Conservation (phyloP, 257 asterid genomes). For the Solanum phureja region DNA sequence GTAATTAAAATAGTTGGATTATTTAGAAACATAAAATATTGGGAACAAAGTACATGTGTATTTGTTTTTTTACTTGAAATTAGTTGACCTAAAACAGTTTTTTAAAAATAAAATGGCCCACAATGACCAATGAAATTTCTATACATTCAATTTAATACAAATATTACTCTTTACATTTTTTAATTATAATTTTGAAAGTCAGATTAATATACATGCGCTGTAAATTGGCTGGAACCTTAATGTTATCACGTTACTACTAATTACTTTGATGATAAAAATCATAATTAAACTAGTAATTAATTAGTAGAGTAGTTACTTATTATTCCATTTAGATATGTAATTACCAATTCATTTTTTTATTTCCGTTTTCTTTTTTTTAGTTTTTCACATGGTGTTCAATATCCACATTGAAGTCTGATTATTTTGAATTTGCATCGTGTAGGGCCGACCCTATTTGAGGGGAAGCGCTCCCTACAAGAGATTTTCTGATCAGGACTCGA, state of each 20-base stretch:
- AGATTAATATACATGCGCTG: not conserved
- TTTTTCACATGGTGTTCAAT: too few relatives aligned
- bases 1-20: not conserved
- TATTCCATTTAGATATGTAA: not conserved
- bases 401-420: fast-evolving
- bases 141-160: not conserved
- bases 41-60: not conserved
- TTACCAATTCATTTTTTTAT: not conserved
- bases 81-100: not conserved
- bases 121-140: not conserved
- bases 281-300: not conserved
- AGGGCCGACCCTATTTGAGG: not conserved
- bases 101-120: not conserved
- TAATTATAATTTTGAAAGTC: not conserved
- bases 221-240: not conserved
- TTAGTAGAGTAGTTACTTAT: not conserved
- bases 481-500: too few relatives aligned
- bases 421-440: fast-evolving
- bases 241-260: not conserved
- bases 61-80: not conserved
- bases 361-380: not conserved
- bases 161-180: not conserved
- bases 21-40: not conserved
- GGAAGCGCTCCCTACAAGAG: not conserved
- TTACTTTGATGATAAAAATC: not conserved